Percentiles rank a stretch among this genome's conserved stretches.
phyloP scores from a whole-genome alignment of 2,329 filamentous ascomycete species.

The Nannizziopsis barbatae region DNA sequence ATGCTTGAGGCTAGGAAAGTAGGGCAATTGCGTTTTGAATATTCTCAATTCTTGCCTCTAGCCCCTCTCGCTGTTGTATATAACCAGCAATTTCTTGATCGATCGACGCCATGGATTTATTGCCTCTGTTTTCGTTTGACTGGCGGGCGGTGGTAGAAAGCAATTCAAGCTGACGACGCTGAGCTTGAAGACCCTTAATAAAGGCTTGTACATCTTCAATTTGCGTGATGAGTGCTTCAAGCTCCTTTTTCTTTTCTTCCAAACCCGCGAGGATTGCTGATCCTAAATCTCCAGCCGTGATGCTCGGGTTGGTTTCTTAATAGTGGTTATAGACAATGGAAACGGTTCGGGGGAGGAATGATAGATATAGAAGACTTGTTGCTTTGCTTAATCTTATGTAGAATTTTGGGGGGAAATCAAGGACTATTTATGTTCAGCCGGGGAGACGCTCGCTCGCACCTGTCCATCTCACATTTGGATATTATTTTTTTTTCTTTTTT shows the following conservation, averaged over 20 bases:
- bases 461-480: too few species aligned
- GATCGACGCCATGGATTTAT: not conserved
- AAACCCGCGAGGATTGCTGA: slow-evolving; percentile 1
- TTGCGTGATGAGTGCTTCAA: not conserved
- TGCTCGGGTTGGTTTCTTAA: too few species aligned
- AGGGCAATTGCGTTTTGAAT: not conserved
- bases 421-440: too few species aligned
- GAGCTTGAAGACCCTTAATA: not conserved
- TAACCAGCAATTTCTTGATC: slow-evolving; percentile 1
- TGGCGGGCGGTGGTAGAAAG: slow-evolving; percentile 6
- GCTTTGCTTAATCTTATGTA: too few species aligned
- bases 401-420: too few species aligned
- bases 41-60: not conserved
- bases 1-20: not conserved
- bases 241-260: slow-evolving; percentile 1
- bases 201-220: not conserved
- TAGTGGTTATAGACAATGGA: too few species aligned
- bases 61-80: not conserved
- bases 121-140: not conserved
- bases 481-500: too few species aligned
- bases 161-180: not conserved
- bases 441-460: too few species aligned
- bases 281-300: too few species aligned
- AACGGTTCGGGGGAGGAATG: too few species aligned
- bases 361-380: too few species aligned